These are phyloP conservation scores for Pleurotus tuber-regium DNA, from an alignment of 768 basidiomycete species.

Conservation along the genomic window DNA sequence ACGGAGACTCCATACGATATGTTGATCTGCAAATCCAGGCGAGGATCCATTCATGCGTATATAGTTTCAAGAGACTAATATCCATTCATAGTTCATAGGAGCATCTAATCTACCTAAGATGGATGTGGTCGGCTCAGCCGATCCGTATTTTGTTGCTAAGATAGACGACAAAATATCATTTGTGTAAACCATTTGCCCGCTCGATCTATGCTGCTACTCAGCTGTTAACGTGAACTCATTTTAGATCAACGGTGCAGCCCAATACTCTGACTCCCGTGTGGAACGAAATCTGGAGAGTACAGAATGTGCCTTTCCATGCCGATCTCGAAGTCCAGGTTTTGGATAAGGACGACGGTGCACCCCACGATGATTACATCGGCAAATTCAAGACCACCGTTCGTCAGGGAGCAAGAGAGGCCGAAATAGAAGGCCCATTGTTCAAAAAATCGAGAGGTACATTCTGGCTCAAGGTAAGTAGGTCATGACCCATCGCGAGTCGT, in stretches of 20 bases:
- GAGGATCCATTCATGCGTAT: background rate
- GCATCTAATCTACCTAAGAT: conserved; percentile 68
- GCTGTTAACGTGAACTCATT: no score
- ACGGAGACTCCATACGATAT: background rate
- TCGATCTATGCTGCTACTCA: background rate
- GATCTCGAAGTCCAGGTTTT: conserved; percentile 57
- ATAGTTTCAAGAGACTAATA: background rate
- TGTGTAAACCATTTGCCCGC: conserved; percentile 36
- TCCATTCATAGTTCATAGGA: conserved; percentile 55
- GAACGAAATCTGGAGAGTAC: conserved; percentile 74
- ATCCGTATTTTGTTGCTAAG: conserved; percentile 73
- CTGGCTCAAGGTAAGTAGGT: conserved; percentile 57
- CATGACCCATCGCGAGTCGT: background rate
- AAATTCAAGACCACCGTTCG: conserved; percentile 51
- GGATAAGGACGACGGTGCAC: conserved; percentile 62
- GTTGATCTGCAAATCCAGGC: conserved; percentile 9
- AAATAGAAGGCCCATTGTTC: conserved; percentile 53
- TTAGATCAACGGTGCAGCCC: conserved; percentile 62
- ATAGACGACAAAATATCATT: conserved; percentile 63
- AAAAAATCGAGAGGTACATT: conserved; percentile 56
- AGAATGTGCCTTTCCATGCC: conserved; percentile 69
- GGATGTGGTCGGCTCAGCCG: conserved; percentile 61
- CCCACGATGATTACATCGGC: conserved; percentile 65
- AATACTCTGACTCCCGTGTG: conserved; percentile 63
- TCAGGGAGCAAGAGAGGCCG: conserved; percentile 61